Evolutionary conservation across 2,329 filamentous ascomycete species (phyloP), one percentile per base, ranked within the genome.

Genomic region (Berkeleyomyces rouxiae): DNA sequence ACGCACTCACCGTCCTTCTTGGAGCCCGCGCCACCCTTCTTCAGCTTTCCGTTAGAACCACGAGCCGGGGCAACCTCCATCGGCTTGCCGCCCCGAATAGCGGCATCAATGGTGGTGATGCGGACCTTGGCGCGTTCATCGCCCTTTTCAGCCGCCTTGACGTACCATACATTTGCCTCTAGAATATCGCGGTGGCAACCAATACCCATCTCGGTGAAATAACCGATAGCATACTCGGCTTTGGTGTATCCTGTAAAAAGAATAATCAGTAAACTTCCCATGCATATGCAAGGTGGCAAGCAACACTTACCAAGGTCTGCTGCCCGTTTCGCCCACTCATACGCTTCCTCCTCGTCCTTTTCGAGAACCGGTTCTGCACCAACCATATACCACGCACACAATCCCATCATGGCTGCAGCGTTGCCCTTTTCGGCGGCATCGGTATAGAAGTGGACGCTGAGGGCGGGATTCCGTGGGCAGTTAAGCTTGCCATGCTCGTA

Each of bases 191-290:
- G 85, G 44, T 90, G 87, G 72, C 90, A 96, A 59, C 93, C 93
- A 68, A 99, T 96, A 66, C 93, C 93, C 88, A 95, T 96, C 73
- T 99, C 93, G 4, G 91, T 96, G 72, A 99, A 99, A 74, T 96
- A 97, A 53, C 90, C 93, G 31, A 96, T 83, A 0, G 93, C 90
- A 69, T 97, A 99, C 72, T 96, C 84, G n/a, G 93, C 93, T 68
- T 83, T 84, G 66, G 81, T 79, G 65, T 78, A 81, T 59, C 83
- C 86, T 88, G 67, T 1, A 13, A 55, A 7, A 51, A 36, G 23
- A 62, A 9, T n/a, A 10, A 33, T 59, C 47, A 59, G 42, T 47
- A 10, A 13, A 13, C 33, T 7, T 4, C 39, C n/a, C 51, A 6
- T 33, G 49, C 31, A 39, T n/a, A n/a, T 37, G 36, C 5, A n/a